A percentile compares a stretch with the other conserved stretches of the same genome.
Evolutionary conservation across 192 early-diverging fungal genomes (phyloP).

Genomic region (Helicostylum pulchrum): DNA sequence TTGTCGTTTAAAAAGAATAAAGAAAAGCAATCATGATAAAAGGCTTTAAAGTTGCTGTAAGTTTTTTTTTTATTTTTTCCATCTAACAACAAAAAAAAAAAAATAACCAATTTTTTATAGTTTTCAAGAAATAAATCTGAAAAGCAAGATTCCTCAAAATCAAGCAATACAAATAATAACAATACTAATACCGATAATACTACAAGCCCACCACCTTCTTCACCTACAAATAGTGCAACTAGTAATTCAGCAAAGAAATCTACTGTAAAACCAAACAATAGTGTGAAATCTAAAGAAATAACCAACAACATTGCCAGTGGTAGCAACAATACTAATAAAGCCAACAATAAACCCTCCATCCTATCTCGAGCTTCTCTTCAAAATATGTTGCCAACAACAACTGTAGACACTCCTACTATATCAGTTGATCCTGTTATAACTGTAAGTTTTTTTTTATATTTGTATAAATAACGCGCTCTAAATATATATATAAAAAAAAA

Average conservation of each 20-base stretch:
- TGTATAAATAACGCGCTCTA: background rate
- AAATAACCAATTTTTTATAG: background rate
- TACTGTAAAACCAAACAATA: too few species aligned
- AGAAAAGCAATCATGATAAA: constrained; percentile 25
- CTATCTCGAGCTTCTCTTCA: constrained; percentile 11
- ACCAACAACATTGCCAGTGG: too few species aligned
- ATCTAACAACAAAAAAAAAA: background rate
- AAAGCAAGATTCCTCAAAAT: background rate
- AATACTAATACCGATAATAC: background rate
- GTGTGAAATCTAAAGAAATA: too few species aligned
- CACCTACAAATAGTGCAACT: background rate
- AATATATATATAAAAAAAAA: too few species aligned
- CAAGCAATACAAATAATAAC: background rate
- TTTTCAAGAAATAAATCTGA: background rate
- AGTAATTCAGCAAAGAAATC: background rate
- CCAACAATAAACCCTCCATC: background rate
- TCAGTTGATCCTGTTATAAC: too few species aligned
- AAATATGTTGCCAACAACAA: constrained; percentile 1
- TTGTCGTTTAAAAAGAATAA: background rate
- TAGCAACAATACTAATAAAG: too few species aligned
- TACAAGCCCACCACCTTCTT: background rate
- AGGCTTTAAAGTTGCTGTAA: constrained; percentile 32
- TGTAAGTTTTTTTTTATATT: background rate
- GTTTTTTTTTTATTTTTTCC: background rate
- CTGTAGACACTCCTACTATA: too few species aligned